Conservation (phyloP, 805 yeast genomes). For the Hanseniaspora lindneri region DNA sequence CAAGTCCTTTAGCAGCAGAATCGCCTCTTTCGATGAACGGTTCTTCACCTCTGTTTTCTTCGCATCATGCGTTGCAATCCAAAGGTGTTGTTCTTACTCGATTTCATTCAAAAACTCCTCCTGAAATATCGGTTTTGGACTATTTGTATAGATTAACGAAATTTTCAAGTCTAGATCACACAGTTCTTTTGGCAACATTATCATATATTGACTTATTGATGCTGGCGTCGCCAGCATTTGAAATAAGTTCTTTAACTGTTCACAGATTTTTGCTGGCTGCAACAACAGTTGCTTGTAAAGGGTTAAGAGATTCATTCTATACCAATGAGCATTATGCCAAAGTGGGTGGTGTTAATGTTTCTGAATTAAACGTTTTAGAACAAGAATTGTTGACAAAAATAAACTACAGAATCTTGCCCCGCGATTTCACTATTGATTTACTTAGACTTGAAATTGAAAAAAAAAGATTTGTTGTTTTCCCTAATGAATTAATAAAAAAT, state of each 20-base stretch:
- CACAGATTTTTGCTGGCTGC: slow-evolving; percentile 85
- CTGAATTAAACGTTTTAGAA: slow-evolving; percentile 76
- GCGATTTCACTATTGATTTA: slow-evolving; percentile 33
- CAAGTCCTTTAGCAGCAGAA: slow-evolving; percentile 2
- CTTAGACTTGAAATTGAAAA: slow-evolving; percentile 26
- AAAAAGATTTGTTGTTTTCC: slow-evolving; percentile 14
- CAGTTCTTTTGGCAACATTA: slow-evolving; percentile 69
- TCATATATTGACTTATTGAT: slow-evolving; percentile 82
- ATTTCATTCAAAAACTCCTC: slow-evolving; percentile 89
- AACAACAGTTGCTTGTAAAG: slow-evolving; percentile 81
- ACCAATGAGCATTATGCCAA: slow-evolving; percentile 88
- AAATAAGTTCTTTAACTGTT: slow-evolving; percentile 81
- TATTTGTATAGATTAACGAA: slow-evolving; percentile 67
- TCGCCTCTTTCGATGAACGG: slow-evolving; percentile 1
- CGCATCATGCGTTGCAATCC: slow-evolving; percentile 20
- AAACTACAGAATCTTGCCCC: slow-evolving; percentile 63
- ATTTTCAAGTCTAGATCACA: slow-evolving; percentile 75
- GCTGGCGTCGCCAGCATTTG: slow-evolving; percentile 64
- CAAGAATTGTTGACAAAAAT: slow-evolving; percentile 75
- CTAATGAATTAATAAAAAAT: slow-evolving; percentile 13
- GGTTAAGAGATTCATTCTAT: slow-evolving; percentile 85
- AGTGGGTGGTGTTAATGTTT: slow-evolving; percentile 83
- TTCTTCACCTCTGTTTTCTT: neutral
- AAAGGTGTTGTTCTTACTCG: slow-evolving; percentile 49
- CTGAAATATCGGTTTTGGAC: slow-evolving; percentile 67